phyloP scores from a whole-genome alignment of 192 early-diverging fungal genomes.

The Pilobolus umbonatus region DNA sequence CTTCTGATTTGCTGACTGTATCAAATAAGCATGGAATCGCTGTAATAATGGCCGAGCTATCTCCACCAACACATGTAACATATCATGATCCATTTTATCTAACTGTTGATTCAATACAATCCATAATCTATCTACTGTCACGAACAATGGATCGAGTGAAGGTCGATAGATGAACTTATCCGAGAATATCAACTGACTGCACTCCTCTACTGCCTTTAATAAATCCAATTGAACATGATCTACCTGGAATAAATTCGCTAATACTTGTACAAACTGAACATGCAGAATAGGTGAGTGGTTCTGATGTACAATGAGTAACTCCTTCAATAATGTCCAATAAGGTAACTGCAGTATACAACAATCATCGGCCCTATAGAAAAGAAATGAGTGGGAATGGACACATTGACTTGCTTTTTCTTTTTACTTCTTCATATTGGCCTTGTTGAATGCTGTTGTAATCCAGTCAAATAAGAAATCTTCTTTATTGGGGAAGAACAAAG shows the following conservation, averaged over 20 bases:
- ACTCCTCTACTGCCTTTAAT: background rate
- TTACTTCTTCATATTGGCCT: slow-evolving; percentile 31
- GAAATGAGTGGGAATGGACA: background rate
- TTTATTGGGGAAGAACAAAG: slow-evolving; percentile 32
- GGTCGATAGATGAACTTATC: slow-evolving; percentile 11
- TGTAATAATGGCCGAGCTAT: background rate
- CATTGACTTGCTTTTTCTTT: background rate
- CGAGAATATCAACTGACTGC: slow-evolving; percentile 7
- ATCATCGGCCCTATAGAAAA: slow-evolving; percentile 13
- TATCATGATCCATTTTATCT: background rate
- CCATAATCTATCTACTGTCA: slow-evolving; percentile 7
- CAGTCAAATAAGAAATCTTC: slow-evolving; percentile 34
- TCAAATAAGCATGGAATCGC: slow-evolving; percentile 3
- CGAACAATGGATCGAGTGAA: slow-evolving; percentile 13
- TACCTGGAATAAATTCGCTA: slow-evolving; percentile 14
- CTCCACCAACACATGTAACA: background rate
- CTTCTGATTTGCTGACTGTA: slow-evolving; percentile 17
- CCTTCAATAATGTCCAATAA: slow-evolving; percentile 25
- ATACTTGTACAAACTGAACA: slow-evolving; percentile 10
- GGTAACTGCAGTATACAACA: slow-evolving; percentile 11
- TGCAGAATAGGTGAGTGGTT: slow-evolving; percentile 20
- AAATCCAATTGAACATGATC: background rate
- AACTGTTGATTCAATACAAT: slow-evolving; percentile 1
- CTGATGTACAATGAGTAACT: too few relatives aligned
- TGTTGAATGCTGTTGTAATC: slow-evolving; percentile 19